Conservation (phyloP, 2,329 filamentous ascomycete genomes). For the Aspergillus aculeatinus region DNA sequence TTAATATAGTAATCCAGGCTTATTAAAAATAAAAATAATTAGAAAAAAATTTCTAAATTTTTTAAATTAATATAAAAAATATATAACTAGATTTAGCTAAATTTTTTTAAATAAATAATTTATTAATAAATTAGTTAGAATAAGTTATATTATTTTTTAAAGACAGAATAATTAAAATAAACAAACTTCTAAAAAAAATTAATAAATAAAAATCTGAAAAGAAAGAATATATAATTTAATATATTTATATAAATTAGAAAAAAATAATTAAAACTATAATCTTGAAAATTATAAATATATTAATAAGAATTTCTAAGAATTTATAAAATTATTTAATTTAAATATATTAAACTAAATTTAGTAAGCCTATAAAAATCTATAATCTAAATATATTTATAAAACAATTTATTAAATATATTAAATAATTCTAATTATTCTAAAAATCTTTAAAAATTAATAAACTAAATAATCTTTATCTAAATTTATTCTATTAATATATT, state of each 20-base stretch:
- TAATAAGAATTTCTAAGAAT: not conserved
- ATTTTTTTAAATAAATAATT: too few species aligned
- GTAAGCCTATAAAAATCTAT: not conserved
- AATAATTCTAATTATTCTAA: not conserved
- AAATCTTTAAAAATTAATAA: not conserved
- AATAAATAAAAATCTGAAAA: too few species aligned
- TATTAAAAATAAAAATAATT: too few species aligned
- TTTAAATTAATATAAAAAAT: too few species aligned
- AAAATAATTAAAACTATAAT: not conserved
- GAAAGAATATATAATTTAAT: not conserved
- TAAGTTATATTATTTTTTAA: too few species aligned
- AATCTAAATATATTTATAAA: not conserved
- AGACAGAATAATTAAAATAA: too few species aligned
- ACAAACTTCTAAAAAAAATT: too few species aligned
- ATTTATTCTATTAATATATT: not conserved
- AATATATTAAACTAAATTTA: not conserved
- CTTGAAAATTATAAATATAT: not conserved
- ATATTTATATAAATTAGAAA: not conserved
- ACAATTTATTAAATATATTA: not conserved
- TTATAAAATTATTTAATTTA: not conserved
- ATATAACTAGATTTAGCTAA: too few species aligned
- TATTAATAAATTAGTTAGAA: too few species aligned
- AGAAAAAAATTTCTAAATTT: too few species aligned
- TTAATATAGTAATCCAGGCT: too few species aligned
- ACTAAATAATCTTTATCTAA: not conserved